phyloP scores from a whole-genome alignment of 1,284 basidiomycete species.

The Amylostereum areolatum region DNA sequence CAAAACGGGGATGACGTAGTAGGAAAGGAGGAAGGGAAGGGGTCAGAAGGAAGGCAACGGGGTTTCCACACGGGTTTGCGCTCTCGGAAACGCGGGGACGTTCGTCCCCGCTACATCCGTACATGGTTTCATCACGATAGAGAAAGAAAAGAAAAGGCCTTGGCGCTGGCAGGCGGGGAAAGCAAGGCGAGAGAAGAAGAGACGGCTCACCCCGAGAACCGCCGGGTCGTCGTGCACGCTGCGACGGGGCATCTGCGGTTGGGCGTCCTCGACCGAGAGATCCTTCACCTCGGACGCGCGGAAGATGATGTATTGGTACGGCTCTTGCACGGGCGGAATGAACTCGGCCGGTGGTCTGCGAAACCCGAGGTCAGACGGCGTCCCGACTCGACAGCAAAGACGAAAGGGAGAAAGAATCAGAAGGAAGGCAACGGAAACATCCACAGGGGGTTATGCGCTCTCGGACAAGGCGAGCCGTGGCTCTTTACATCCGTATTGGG shows the following conservation, averaged over 20 bases:
- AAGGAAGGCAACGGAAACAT: slow-evolving; percentile 73
- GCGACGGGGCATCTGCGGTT: slow-evolving; percentile 43
- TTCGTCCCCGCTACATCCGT: too few species aligned
- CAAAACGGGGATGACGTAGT: too few species aligned
- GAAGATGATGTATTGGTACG: slow-evolving; percentile 79
- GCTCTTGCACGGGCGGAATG: slow-evolving; percentile 71
- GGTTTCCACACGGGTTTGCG: slow-evolving; percentile 48
- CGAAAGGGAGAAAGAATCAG: slow-evolving; percentile 34
- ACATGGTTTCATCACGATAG: slow-evolving; percentile 35
- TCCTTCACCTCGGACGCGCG: slow-evolving; percentile 80
- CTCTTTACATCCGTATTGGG: slow-evolving; percentile 62
- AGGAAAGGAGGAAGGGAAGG: not conserved
- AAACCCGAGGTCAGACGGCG: too few species aligned
- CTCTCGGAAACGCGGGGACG: slow-evolving; percentile 45
- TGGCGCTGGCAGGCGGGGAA: too few species aligned
- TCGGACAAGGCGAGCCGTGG: slow-evolving; percentile 45
- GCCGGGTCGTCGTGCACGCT: slow-evolving; percentile 76
- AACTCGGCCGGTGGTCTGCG: slow-evolving; percentile 62
- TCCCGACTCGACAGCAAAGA: slow-evolving; percentile 13
- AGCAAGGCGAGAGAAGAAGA: too few species aligned
- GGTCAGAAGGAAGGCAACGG: slow-evolving; percentile 59
- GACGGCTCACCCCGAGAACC: slow-evolving; percentile 58
- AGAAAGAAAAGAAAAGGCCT: too few species aligned
- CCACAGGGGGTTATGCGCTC: slow-evolving; percentile 68
- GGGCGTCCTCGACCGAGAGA: slow-evolving; percentile 70